phyloP scores from a whole-genome alignment of 305 asterid species.

The Nicotiana rustica region DNA sequence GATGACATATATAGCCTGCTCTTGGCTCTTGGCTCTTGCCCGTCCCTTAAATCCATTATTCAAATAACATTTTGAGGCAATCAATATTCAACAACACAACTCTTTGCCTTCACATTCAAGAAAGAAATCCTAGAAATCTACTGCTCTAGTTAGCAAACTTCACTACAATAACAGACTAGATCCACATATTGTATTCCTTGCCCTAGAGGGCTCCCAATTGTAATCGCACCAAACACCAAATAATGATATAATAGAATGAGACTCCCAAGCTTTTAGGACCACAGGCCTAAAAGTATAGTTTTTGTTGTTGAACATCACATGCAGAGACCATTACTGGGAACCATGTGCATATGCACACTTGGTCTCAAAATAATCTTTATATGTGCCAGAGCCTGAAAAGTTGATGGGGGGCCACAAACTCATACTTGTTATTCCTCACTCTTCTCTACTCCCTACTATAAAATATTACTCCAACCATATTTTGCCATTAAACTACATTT shows the following conservation, averaged over 20 bases:
- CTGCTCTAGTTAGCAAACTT: background rate
- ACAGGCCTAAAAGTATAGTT: background rate
- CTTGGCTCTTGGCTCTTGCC: no score
- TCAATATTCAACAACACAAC: background rate
- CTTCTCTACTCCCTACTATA: background rate
- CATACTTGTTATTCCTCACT: background rate
- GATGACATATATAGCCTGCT: no score
- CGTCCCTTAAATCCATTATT: no score
- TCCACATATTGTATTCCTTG: background rate
- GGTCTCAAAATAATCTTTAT: background rate
- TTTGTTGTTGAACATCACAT: conserved; percentile 12
- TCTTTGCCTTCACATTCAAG: background rate
- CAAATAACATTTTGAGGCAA: background rate
- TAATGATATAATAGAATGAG: background rate
- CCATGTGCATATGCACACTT: conserved; percentile 31
- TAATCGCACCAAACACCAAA: conserved; percentile 8
- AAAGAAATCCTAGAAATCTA: background rate
- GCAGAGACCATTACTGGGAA: conserved; percentile 26
- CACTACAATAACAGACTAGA: background rate
- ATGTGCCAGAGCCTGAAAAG: conserved; percentile 22
- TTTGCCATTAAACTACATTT: conserved; percentile 42
- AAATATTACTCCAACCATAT: conserved; percentile 3
- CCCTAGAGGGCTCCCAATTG: background rate
- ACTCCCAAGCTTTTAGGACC: conserved; percentile 30
- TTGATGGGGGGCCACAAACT: conserved; percentile 25